Evolutionary conservation across 306 rosid species (phyloP).

Genomic region (Mimosa pudica): DNA sequence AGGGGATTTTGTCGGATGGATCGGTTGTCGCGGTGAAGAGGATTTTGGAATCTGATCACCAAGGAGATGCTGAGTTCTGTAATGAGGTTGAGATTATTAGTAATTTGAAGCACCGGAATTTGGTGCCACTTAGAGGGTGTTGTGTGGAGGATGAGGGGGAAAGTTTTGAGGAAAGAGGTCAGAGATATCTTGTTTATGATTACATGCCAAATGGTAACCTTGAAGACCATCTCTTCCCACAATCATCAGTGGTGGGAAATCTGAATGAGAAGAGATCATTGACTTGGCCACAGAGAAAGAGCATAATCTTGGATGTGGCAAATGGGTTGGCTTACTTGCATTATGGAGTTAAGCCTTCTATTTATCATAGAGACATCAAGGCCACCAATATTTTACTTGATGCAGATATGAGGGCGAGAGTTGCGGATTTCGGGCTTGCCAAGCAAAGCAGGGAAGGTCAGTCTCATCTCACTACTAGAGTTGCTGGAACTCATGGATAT

Average conservation of each 20-base stretch:
- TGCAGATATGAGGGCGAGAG: constrained; percentile 86
- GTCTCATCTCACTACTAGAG: constrained; percentile 97
- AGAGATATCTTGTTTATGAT: constrained; percentile 82
- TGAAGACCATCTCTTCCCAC: constrained; percentile 65
- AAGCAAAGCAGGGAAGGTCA: constrained; percentile 91
- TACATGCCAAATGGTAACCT: constrained; percentile 96
- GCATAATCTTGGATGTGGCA: constrained; percentile 87
- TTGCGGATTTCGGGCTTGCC: constrained; percentile 95
- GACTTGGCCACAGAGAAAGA: constrained; percentile 95
- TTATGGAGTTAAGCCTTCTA: constrained; percentile 92
- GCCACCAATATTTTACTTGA: constrained; percentile 89
- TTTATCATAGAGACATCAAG: constrained; percentile 92
- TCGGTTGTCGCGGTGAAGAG: constrained; percentile 81
- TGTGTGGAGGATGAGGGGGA: constrained; percentile 71
- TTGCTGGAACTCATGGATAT: constrained; percentile 98
- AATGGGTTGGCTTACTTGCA: constrained; percentile 88
- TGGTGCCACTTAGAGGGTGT: constrained; percentile 91
- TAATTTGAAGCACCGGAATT: constrained; percentile 85
- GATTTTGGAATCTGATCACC: constrained; percentile 79
- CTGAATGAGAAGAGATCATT: constrained; percentile 45
- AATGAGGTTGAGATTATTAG: constrained; percentile 97
- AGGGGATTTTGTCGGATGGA: constrained; percentile 74
- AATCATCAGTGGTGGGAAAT: constrained; percentile 23
- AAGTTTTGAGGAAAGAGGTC: constrained; percentile 48
- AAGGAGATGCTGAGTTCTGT: constrained; percentile 83